Conservation (phyloP, 2,329 filamentous ascomycete genomes). For the Blumeria graminis region DNA sequence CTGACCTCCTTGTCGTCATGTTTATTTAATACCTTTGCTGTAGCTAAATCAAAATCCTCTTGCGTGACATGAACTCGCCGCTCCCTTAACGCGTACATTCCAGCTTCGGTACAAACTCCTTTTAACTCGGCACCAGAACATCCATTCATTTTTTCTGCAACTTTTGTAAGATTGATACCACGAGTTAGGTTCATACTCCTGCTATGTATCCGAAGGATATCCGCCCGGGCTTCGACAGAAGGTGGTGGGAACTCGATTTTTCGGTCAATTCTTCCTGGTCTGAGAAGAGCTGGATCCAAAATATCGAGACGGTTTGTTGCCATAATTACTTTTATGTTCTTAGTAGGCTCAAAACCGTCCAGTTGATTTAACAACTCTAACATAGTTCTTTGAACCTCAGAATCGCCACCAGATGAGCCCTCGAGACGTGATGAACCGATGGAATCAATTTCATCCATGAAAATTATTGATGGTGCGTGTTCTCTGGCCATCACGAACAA, state of each 20-base stretch:
- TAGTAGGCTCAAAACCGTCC: slow-evolving; percentile 94
- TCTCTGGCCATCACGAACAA: slow-evolving; percentile 98
- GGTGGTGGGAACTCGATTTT: slow-evolving; percentile 98
- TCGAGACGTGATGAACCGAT: slow-evolving; percentile 95
- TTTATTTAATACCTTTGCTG: slow-evolving; percentile 98
- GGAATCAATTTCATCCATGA: slow-evolving; percentile 99
- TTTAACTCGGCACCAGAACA: slow-evolving; percentile 95
- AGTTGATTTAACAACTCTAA: slow-evolving; percentile 93
- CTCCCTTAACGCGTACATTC: slow-evolving; percentile 93
- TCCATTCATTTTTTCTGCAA: slow-evolving; percentile 99
- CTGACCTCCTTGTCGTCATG: slow-evolving; percentile 96
- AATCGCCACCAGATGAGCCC: slow-evolving; percentile 83
- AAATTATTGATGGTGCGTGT: slow-evolving; percentile 95
- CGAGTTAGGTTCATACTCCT: slow-evolving; percentile 96
- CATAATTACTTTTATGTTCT: slow-evolving; percentile 99
- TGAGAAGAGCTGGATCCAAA: slow-evolving; percentile 76
- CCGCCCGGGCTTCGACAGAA: slow-evolving; percentile 83
- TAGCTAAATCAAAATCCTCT: slow-evolving; percentile 95
- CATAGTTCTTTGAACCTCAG: slow-evolving; percentile 97
- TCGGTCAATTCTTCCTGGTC: slow-evolving; percentile 91
- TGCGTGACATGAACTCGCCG: slow-evolving; percentile 93
- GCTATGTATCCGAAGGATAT: slow-evolving; percentile 93
- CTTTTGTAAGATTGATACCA: slow-evolving; percentile 93
- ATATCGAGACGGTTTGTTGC: slow-evolving; percentile 96
- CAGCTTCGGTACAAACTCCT: slow-evolving; percentile 94